phyloP scores from a whole-genome alignment of 805 yeast genomes.

The Zygosaccharomyces siamensis region DNA sequence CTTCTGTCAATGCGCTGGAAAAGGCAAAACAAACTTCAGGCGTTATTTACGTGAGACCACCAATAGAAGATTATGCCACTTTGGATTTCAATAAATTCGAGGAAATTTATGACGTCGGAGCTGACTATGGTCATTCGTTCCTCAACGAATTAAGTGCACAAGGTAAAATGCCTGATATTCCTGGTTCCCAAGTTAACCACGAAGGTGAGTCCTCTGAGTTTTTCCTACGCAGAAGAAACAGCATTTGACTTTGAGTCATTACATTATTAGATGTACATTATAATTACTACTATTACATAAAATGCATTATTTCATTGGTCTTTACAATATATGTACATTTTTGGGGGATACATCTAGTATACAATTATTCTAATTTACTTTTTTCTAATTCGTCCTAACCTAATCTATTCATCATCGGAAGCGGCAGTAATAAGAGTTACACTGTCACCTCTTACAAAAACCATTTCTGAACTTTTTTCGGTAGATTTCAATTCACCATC shows the following conservation, averaged over 20 bases:
- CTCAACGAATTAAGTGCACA: constrained; percentile 48
- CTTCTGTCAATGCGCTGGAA: constrained; percentile 90
- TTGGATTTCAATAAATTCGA: constrained; percentile 89
- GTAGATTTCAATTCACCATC: constrained; percentile 43
- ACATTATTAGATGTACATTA: not conserved
- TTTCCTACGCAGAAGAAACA: constrained; percentile 53
- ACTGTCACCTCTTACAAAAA: constrained; percentile 96
- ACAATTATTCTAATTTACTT: not conserved
- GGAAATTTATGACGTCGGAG: constrained; percentile 80
- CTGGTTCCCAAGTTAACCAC: constrained; percentile 41
- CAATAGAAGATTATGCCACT: constrained; percentile 87
- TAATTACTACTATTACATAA: not conserved
- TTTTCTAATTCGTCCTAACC: not conserved
- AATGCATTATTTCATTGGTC: constrained; percentile 3
- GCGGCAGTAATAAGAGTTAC: constrained; percentile 75
- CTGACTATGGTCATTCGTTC: constrained; percentile 59
- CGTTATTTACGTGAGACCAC: constrained; percentile 85
- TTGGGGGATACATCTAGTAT: constrained; percentile 2
- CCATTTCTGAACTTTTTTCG: constrained; percentile 71
- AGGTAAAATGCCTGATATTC: constrained; percentile 56
- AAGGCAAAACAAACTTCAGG: constrained; percentile 80
- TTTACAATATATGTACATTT: constrained; percentile 2
- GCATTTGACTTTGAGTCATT: constrained; percentile 38
- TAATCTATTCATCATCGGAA: constrained; percentile 25
- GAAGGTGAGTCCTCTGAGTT: constrained; percentile 33